Conservation (phyloP, 2,329 filamentous ascomycete genomes). For the Allantophomopsis lycopodina region DNA sequence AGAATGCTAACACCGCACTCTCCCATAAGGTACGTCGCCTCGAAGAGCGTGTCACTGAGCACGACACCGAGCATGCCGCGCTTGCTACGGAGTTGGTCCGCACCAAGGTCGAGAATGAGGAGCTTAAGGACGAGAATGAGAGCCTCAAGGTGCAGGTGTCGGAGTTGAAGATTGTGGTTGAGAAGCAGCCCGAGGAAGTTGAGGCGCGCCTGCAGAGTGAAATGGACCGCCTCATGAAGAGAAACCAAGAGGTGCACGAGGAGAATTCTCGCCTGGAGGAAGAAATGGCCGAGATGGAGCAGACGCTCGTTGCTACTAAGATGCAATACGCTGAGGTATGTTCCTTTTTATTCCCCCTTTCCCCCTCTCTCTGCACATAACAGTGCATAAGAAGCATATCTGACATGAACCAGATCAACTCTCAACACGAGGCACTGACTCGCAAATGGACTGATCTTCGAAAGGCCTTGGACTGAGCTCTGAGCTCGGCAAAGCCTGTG, state of each 20-base stretch:
- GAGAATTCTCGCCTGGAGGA: conserved; percentile 84
- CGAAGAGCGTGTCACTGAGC: conserved; percentile 77
- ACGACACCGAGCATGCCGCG: conserved; percentile 80
- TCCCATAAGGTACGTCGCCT: conserved; percentile 68
- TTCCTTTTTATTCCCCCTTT: conserved; percentile 7
- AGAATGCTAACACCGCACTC: conserved; percentile 50
- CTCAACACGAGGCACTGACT: conserved; percentile 55
- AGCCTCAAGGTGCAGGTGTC: conserved; percentile 71
- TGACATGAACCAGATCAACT: conserved; percentile 41
- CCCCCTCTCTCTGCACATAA: conserved; percentile 1
- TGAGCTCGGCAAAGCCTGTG: too few species aligned
- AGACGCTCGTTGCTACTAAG: conserved; percentile 84
- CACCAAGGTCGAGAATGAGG: conserved; percentile 87
- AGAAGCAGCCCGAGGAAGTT: conserved; percentile 79
- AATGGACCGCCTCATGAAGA: conserved; percentile 82
- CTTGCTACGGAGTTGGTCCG: conserved; percentile 85
- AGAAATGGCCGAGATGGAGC: conserved; percentile 82
- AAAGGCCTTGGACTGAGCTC: conserved; percentile 29
- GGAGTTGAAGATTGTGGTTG: conserved; percentile 75
- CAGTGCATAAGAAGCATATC: background rate
- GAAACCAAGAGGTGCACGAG: conserved; percentile 86
- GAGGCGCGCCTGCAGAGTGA: conserved; percentile 71
- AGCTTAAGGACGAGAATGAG: conserved; percentile 81
- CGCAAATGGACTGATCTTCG: conserved; percentile 67
- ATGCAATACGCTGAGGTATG: conserved; percentile 90